Conservation (phyloP, 345 rosid genomes). For the Durio zibethinus region DNA sequence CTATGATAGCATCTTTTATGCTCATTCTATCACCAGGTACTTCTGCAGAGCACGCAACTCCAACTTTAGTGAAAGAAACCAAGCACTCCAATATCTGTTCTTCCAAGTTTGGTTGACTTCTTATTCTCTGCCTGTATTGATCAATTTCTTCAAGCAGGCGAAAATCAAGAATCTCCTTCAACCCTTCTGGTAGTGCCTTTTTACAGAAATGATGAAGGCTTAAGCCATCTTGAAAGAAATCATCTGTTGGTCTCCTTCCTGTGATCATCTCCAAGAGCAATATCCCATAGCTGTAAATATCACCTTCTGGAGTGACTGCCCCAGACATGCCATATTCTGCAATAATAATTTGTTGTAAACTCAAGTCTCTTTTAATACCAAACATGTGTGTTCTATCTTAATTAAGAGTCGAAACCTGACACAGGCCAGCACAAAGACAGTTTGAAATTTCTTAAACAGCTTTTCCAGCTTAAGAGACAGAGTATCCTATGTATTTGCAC, state of each 20-base stretch:
- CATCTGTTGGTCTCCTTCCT: slow-evolving; percentile 20
- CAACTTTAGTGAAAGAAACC: not conserved
- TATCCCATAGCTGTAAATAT: slow-evolving; percentile 29
- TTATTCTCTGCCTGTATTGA: not conserved
- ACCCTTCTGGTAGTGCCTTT: slow-evolving; percentile 12
- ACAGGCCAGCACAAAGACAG: too few relatives aligned
- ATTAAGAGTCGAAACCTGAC: too few relatives aligned
- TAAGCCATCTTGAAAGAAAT: slow-evolving; percentile 11
- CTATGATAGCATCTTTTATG: not conserved
- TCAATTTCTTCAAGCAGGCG: not conserved
- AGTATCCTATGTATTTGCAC: not conserved
- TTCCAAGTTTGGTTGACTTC: not conserved
- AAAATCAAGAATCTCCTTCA: slow-evolving; percentile 8
- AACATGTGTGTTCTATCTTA: too few relatives aligned
- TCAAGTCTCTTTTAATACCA: too few relatives aligned
- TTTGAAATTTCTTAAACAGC: too few relatives aligned
- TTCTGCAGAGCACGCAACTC: not conserved
- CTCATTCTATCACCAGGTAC: not conserved
- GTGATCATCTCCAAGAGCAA: slow-evolving; percentile 27
- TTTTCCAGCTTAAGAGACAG: not conserved
- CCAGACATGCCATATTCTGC: slow-evolving; percentile 32
- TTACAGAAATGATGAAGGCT: slow-evolving; percentile 17
- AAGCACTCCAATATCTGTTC: not conserved
- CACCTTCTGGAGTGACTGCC: slow-evolving; percentile 9
- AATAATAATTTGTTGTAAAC: not conserved